phyloP scores from a whole-genome alignment of 768 basidiomycete genomes.

The Royoungia palumana region DNA sequence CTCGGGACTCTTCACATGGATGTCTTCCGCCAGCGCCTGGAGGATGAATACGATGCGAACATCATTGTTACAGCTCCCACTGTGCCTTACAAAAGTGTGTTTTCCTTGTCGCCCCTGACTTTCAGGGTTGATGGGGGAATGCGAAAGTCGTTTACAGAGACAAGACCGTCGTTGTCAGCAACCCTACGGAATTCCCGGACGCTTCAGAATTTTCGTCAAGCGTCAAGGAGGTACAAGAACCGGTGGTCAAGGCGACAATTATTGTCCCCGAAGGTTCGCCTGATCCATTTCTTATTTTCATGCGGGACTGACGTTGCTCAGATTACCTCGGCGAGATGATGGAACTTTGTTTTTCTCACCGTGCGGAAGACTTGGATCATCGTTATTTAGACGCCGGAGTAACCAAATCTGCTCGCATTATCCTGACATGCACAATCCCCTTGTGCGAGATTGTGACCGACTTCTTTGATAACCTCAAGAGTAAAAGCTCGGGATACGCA shows the following conservation, averaged over 20 bases:
- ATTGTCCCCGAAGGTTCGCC: conserved; percentile 84
- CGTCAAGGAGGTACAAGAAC: conserved; percentile 83
- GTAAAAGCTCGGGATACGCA: conserved; percentile 86
- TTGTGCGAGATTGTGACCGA: conserved; percentile 90
- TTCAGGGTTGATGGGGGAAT: neutral
- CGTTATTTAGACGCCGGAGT: conserved; percentile 67
- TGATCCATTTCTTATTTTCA: neutral
- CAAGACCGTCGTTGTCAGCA: conserved; percentile 67
- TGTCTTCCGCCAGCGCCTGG: conserved; percentile 90
- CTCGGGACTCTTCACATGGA: conserved; percentile 96
- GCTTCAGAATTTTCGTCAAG: conserved; percentile 53
- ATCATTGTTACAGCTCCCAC: conserved; percentile 95
- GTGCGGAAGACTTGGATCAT: conserved; percentile 82
- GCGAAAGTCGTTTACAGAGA: conserved; percentile 69
- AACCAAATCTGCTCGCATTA: conserved; percentile 53
- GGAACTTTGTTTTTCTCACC: conserved; percentile 84
- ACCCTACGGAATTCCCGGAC: conserved; percentile 96
- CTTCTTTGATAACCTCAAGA: conserved; percentile 94
- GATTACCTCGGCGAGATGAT: conserved; percentile 97
- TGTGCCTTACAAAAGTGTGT: conserved; percentile 82
- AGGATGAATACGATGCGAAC: conserved; percentile 94
- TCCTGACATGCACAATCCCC: conserved; percentile 82
- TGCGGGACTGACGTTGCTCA: conserved; percentile 26
- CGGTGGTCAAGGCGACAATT: conserved; percentile 89
- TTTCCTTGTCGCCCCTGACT: neutral